Evolutionary conservation across 1,284 basidiomycete species (phyloP).

Genomic region (Tetrapyrgos nigripes): DNA sequence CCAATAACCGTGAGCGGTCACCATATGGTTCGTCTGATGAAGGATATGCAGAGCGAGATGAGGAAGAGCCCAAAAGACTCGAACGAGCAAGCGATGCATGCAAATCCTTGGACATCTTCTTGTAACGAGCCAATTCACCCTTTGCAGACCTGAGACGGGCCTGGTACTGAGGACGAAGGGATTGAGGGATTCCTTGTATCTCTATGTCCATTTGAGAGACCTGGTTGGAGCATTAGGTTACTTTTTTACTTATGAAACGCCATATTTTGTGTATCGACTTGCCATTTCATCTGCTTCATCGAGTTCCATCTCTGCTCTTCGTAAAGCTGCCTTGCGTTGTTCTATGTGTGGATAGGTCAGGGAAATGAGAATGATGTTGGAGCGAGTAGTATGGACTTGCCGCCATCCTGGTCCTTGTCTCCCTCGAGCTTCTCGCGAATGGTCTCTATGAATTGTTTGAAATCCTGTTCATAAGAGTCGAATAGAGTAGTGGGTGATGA

Average conservation of each 20-base stretch:
- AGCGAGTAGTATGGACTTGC: slow-evolving; percentile 42
- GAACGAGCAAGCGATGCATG: slow-evolving; percentile 64
- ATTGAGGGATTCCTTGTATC: slow-evolving; percentile 94
- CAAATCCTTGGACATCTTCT: slow-evolving; percentile 77
- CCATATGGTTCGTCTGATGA: slow-evolving; percentile 86
- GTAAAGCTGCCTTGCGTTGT: slow-evolving; percentile 81
- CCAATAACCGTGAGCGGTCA: slow-evolving; percentile 81
- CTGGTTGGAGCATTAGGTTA: slow-evolving; percentile 46
- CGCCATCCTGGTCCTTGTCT: slow-evolving; percentile 62
- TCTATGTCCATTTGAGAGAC: slow-evolving; percentile 99
- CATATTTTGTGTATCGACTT: slow-evolving; percentile 25
- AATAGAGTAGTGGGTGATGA: slow-evolving; percentile 80
- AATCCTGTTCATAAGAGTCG: slow-evolving; percentile 85
- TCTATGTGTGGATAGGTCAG: slow-evolving; percentile 63
- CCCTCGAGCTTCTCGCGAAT: slow-evolving; percentile 74
- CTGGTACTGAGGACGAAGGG: slow-evolving; percentile 78
- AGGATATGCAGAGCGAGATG: slow-evolving; percentile 47
- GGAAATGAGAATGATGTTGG: too few species aligned
- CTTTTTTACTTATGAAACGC: neutral
- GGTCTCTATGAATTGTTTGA: slow-evolving; percentile 72
- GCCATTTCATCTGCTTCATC: slow-evolving; percentile 99
- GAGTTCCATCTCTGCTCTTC: slow-evolving; percentile 92
- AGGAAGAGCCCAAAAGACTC: slow-evolving; percentile 60
- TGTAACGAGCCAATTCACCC: slow-evolving; percentile 74
- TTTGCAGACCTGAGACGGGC: slow-evolving; percentile 77